These are phyloP conservation scores for Platanthera guangdongensis DNA, from an alignment of 106 monocot genomes.

Conservation along the genomic window DNA sequence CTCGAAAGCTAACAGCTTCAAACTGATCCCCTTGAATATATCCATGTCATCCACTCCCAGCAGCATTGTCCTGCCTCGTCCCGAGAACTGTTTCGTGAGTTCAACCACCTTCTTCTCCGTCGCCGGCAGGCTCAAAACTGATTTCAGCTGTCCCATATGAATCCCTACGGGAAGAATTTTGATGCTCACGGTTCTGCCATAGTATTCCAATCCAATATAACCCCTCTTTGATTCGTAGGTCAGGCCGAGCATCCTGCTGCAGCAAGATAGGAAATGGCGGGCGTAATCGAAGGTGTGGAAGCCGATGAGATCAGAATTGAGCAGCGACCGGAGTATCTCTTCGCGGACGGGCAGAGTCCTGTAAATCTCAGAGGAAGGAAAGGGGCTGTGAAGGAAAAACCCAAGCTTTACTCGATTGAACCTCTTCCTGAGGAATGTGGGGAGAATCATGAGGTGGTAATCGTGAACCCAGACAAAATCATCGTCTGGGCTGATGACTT, in stretches of 20 bases:
- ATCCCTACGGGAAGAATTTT: slow-evolving; percentile 75
- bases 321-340: slow-evolving; percentile 48
- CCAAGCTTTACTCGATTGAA: slow-evolving; percentile 67
- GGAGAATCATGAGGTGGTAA: slow-evolving; percentile 70
- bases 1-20: slow-evolving; percentile 62
- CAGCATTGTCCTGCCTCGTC: slow-evolving; percentile 28
- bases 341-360: slow-evolving; percentile 48
- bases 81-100: slow-evolving; percentile 35
- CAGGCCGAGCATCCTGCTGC: slow-evolving; percentile 64
- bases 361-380: slow-evolving; percentile 69
- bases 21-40: slow-evolving; percentile 67
- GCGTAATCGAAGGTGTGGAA: slow-evolving; percentile 82
- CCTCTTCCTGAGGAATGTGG: slow-evolving; percentile 64
- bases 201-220: slow-evolving; percentile 66
- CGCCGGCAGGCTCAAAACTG: slow-evolving; percentile 33
- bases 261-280: slow-evolving; percentile 66
- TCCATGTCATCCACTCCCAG: slow-evolving; percentile 77
- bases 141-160: slow-evolving; percentile 57
- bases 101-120: slow-evolving; percentile 37
- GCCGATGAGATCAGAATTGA: slow-evolving; percentile 60
- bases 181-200: slow-evolving; percentile 52
- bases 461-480: slow-evolving; percentile 78
- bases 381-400: slow-evolving; percentile 68
- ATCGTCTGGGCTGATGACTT: slow-evolving; percentile 59
- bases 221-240: slow-evolving; percentile 57